Percentiles rank a stretch among this genome's conserved stretches.
Evolutionary conservation across 345 rosid species (phyloP).

Genomic region (Camelina sativa): DNA sequence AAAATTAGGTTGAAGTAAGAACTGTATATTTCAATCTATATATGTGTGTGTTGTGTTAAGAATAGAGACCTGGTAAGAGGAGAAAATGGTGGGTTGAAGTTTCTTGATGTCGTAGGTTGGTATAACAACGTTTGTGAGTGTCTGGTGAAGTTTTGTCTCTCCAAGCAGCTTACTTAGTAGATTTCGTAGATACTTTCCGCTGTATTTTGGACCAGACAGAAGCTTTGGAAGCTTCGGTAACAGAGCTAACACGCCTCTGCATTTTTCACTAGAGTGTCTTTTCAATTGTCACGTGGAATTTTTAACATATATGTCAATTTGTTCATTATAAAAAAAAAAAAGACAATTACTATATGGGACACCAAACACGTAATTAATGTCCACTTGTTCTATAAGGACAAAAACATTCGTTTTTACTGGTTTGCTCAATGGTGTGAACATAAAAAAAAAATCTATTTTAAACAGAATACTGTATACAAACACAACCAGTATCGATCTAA

Average conservation of each 20-base stretch:
- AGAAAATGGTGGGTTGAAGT: constrained; percentile 71
- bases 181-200: constrained; percentile 61
- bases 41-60: not conserved
- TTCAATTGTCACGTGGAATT: constrained; percentile 14
- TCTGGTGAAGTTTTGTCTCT: constrained; percentile 57
- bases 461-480: not conserved
- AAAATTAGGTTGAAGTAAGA: not conserved
- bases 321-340: not conserved
- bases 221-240: constrained; percentile 48
- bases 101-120: constrained; percentile 74
- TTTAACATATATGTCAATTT: not conserved
- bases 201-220: constrained; percentile 67
- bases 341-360: not conserved
- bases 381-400: not conserved
- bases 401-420: constrained; percentile 5
- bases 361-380: not conserved
- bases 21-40: not conserved
- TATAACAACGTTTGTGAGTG: constrained; percentile 65
- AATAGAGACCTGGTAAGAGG: constrained; percentile 58
- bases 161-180: constrained; percentile 42
- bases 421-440: not conserved
- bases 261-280: constrained; percentile 2
- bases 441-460: not conserved
- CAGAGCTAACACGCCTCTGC: constrained; percentile 49
- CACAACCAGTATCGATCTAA: no score